phyloP scores from a whole-genome alignment of 2,329 filamentous ascomycete genomes.

The Colletotrichum gigasporum region DNA sequence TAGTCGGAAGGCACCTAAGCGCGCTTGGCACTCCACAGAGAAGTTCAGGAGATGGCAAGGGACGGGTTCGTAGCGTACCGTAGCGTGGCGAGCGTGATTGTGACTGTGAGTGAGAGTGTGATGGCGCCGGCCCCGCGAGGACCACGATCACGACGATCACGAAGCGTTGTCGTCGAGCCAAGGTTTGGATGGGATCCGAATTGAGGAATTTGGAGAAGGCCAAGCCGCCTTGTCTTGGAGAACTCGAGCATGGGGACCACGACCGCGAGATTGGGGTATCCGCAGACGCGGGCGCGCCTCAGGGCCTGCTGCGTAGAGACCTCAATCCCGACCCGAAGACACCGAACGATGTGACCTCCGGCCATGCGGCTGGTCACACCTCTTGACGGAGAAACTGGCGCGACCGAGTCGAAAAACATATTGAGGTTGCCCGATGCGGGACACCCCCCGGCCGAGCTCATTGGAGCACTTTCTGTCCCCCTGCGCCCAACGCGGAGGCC shows the following conservation, averaged over 20 bases:
- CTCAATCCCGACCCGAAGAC: slow-evolving; percentile 1
- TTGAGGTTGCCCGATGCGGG: slow-evolving; percentile 12
- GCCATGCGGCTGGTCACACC: slow-evolving; percentile 26
- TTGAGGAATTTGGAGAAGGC: slow-evolving; percentile 19
- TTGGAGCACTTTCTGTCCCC: slow-evolving; percentile 24
- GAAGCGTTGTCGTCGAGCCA: slow-evolving; percentile 28
- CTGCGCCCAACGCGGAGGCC: slow-evolving; percentile 23
- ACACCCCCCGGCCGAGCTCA: slow-evolving; percentile 13
- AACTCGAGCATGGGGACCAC: slow-evolving; percentile 4
- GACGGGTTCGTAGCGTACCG: background rate
- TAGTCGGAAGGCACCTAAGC: background rate
- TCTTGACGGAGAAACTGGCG: slow-evolving; percentile 13
- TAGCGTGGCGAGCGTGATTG: background rate
- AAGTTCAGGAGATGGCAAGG: background rate
- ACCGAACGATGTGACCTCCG: slow-evolving; percentile 21
- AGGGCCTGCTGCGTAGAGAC: too few relatives aligned
- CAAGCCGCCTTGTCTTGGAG: background rate
- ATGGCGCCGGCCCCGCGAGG: background rate
- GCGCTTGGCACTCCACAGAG: background rate
- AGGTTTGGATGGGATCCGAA: slow-evolving; percentile 3
- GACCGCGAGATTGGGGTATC: background rate
- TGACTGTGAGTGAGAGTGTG: background rate
- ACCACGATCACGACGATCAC: slow-evolving; percentile 10
- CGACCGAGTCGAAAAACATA: slow-evolving; percentile 7
- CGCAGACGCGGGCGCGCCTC: background rate